These are phyloP conservation scores for Phytophthora pistaciae DNA, from an alignment of 352 stramenopile species.

Conservation along the genomic window DNA sequence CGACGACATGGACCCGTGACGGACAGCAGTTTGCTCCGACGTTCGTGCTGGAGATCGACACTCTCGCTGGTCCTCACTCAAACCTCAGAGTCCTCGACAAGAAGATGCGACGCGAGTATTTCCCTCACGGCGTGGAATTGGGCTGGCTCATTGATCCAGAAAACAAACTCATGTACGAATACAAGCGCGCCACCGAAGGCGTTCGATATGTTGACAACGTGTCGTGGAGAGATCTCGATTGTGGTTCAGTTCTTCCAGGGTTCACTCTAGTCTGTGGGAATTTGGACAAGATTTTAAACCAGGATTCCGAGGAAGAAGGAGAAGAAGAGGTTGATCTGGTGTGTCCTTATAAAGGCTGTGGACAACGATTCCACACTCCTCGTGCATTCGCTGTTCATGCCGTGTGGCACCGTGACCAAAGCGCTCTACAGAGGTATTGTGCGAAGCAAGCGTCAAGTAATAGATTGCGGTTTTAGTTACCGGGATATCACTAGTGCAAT, in stretches of 20 bases:
- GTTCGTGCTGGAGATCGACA: slow-evolving; percentile 34
- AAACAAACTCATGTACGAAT: slow-evolving; percentile 20
- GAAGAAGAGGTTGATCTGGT: slow-evolving; percentile 28
- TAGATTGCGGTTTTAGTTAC: not conserved
- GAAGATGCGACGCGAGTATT: slow-evolving; percentile 26
- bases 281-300: no score
- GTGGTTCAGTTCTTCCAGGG: slow-evolving; percentile 26
- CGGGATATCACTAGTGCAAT: not conserved
- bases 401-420: slow-evolving; percentile 18
- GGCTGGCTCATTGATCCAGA: slow-evolving; percentile 34
- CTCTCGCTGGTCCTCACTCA: slow-evolving; percentile 19
- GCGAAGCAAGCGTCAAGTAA: slow-evolving; percentile 4
- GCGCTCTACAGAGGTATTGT: slow-evolving; percentile 2
- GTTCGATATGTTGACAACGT: slow-evolving; percentile 12
- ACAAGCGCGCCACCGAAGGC: slow-evolving; percentile 18
- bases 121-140: slow-evolving; percentile 29
- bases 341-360: slow-evolving; percentile 1
- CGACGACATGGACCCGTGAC: slow-evolving; percentile 2
- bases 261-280: no score
- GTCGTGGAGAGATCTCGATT: slow-evolving; percentile 37
- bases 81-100: slow-evolving; percentile 13
- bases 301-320: no score
- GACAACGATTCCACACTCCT: slow-evolving; percentile 6
- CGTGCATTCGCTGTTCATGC: slow-evolving; percentile 4
- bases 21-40: slow-evolving; percentile 28